Percentiles rank a stretch among this genome's conserved stretches.
These are phyloP conservation scores for Pseudomassariella vexata DNA, from an alignment of 2,329 filamentous ascomycete species.

Conservation along the genomic window DNA sequence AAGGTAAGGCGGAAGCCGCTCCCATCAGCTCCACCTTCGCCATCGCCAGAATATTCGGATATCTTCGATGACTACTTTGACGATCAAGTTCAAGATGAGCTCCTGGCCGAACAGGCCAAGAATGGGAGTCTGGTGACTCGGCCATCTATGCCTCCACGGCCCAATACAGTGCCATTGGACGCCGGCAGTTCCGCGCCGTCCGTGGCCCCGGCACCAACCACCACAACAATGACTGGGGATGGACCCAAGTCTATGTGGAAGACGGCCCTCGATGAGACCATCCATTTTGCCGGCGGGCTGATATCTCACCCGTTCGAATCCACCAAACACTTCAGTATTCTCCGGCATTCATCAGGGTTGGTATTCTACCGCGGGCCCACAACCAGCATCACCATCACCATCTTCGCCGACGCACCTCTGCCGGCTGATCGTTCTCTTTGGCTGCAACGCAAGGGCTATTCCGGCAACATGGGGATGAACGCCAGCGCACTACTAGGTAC, in stretches of 20 bases:
- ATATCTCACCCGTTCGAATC: constrained; percentile 59
- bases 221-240: background rate
- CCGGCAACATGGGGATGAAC: constrained; percentile 63
- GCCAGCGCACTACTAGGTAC: constrained; percentile 57
- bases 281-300: constrained; percentile 61
- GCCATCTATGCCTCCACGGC: constrained; percentile 4
- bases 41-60: constrained; percentile 2
- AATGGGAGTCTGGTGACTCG: constrained; percentile 1
- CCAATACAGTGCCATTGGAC: constrained; percentile 2
- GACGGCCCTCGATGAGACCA: constrained; percentile 48
- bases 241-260: constrained; percentile 34
- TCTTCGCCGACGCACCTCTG: constrained; percentile 54
- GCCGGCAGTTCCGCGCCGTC: background rate
- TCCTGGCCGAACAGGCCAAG: background rate
- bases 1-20: constrained; percentile 2
- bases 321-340: constrained; percentile 59
- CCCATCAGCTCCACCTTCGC: background rate
- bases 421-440: constrained; percentile 55
- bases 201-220: background rate
- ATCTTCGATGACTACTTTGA: constrained; percentile 6
- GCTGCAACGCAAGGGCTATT: constrained; percentile 64
- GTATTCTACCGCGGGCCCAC: constrained; percentile 61
- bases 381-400: constrained; percentile 58
- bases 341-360: constrained; percentile 59
- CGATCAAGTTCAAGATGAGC: constrained; percentile 1